A percentile compares a stretch with the other conserved stretches of the same genome.
These are phyloP conservation scores for Penicillium polonicum DNA, from an alignment of 2,329 filamentous ascomycete genomes.

Conservation along the genomic window DNA sequence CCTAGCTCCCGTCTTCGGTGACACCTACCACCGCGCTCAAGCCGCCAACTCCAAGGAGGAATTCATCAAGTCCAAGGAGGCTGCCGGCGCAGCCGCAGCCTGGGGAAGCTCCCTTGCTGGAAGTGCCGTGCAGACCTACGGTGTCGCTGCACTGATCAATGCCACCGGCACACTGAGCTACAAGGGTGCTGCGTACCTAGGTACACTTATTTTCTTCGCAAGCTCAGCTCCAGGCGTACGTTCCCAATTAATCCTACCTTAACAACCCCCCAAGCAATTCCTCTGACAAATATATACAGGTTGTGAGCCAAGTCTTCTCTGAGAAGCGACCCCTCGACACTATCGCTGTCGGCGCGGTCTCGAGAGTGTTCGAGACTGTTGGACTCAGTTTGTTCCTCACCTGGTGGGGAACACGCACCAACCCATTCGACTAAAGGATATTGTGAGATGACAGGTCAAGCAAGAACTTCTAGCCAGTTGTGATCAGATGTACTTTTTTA, in stretches of 20 bases:
- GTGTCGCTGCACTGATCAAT: constrained; percentile 87
- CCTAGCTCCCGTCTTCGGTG: constrained; percentile 84
- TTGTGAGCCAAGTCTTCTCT: constrained; percentile 79
- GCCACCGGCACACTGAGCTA: constrained; percentile 92
- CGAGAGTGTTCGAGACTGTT: constrained; percentile 88
- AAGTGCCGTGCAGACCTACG: constrained; percentile 84
- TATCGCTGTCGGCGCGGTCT: constrained; percentile 77
- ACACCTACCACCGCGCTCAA: constrained; percentile 92
- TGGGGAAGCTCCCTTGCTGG: constrained; percentile 90
- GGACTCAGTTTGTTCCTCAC: constrained; percentile 89
- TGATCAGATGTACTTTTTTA: neutral
- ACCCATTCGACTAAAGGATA: constrained; percentile 72
- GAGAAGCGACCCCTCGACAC: constrained; percentile 93
- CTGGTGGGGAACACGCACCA: constrained; percentile 96
- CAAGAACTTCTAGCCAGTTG: constrained; percentile 13
- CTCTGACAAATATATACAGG: constrained; percentile 50
- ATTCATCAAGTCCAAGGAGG: constrained; percentile 91
- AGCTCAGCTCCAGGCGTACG: constrained; percentile 82
- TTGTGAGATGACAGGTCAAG: neutral
- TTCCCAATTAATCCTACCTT: constrained; percentile 24
- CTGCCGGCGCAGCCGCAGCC: constrained; percentile 78
- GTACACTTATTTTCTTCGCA: constrained; percentile 85
- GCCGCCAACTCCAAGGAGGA: constrained; percentile 92
- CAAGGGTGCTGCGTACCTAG: constrained; percentile 95
- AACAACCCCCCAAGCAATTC: neutral